These are phyloP conservation scores for Pyrenopolyporus hunteri DNA, from an alignment of 495 filamentous ascomycete genomes.

Conservation along the genomic window DNA sequence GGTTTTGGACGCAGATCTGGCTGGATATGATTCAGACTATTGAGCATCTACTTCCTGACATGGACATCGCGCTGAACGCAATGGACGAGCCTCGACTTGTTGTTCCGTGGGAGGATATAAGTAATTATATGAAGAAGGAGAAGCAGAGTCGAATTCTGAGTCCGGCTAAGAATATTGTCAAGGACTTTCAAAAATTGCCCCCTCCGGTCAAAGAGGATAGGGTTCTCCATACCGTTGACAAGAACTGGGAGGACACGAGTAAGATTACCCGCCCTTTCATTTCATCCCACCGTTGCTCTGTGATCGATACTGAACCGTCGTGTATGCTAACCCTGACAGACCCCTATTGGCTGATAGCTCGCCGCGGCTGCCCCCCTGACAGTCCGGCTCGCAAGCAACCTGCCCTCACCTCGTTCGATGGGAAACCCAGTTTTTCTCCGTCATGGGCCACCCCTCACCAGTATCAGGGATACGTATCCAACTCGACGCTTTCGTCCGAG, in stretches of 20 bases:
- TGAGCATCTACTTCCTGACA: constrained; percentile 67
- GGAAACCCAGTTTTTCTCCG: constrained; percentile 51
- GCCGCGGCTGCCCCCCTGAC: constrained; percentile 64
- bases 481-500: constrained; percentile 68
- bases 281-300: not conserved
- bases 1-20: constrained; percentile 71
- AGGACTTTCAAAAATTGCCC: constrained; percentile 44
- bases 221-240: constrained; percentile 35
- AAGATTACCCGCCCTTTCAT: constrained; percentile 32
- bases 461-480: constrained; percentile 64
- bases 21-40: constrained; percentile 62
- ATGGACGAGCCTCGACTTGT: constrained; percentile 74
- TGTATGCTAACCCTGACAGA: constrained; percentile 41
- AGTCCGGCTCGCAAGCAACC: constrained; percentile 59
- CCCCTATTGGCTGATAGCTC: constrained; percentile 68
- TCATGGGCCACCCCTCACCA: constrained; percentile 49
- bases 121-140: constrained; percentile 61
- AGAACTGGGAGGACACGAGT: constrained; percentile 54
- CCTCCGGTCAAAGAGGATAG: constrained; percentile 38
- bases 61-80: constrained; percentile 72
- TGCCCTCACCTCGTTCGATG: constrained; percentile 48
- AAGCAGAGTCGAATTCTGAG: constrained; percentile 53
- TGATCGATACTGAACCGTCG: constrained; percentile 15
- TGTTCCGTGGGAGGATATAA: constrained; percentile 69
- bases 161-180: constrained; percentile 40